These are phyloP conservation scores for Suillus subalutaceus DNA, from an alignment of 768 basidiomycete species.

Conservation along the genomic window DNA sequence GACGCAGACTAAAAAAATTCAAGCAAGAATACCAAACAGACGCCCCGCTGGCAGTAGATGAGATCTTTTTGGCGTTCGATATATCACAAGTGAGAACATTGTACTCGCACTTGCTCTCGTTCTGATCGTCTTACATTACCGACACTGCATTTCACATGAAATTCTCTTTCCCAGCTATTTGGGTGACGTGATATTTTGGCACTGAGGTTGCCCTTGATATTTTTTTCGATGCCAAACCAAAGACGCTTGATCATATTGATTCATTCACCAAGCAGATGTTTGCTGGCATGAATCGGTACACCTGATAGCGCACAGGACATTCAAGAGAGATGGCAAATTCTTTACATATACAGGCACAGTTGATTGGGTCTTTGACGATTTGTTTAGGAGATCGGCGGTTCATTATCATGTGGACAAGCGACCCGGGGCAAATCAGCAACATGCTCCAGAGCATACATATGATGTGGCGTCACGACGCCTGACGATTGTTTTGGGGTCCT, in stretches of 20 bases:
- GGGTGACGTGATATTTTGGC: not conserved
- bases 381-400: not conserved
- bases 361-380: not conserved
- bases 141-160: not conserved
- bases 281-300: no score
- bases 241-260: not conserved
- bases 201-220: not conserved
- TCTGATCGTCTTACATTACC: not conserved
- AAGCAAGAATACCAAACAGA: not conserved
- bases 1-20: constrained; percentile 3
- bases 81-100: not conserved
- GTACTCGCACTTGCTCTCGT: not conserved
- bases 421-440: not conserved
- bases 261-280: not conserved
- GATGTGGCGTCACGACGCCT: not conserved
- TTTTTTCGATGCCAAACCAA: not conserved
- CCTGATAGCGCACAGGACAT: no score
- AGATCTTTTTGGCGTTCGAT: not conserved
- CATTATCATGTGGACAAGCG: not conserved
- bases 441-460: not conserved
- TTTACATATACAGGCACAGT: no score
- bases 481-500: not conserved
- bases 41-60: not conserved
- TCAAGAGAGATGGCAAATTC: no score
- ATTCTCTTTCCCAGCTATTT: not conserved